These are phyloP conservation scores for Perkinsus olseni DNA, from an alignment of 169 alveolate genomes.

Conservation along the genomic window DNA sequence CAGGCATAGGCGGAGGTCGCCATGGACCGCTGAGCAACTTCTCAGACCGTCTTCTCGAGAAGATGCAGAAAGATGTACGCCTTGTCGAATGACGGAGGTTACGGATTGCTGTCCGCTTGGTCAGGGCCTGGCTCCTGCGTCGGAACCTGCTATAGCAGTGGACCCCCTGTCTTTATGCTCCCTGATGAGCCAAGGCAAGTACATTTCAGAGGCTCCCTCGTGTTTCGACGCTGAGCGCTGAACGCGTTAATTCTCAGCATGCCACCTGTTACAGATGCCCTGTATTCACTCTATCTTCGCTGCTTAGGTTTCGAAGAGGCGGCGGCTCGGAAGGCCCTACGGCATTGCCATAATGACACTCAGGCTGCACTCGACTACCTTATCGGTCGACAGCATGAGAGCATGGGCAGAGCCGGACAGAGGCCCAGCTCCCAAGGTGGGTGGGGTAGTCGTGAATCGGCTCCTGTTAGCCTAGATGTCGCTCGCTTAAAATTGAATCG, in stretches of 20 bases:
- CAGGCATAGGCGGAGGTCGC: not conserved
- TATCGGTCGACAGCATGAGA: not conserved
- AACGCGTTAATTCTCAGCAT: no score
- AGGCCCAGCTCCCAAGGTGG: not conserved
- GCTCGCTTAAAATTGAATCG: no score
- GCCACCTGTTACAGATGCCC: no score
- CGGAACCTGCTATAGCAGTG: slow-evolving; percentile 5
- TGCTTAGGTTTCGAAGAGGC: slow-evolving; percentile 29
- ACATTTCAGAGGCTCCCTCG: not conserved
- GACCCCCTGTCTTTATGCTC: slow-evolving; percentile 37
- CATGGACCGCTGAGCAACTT: not conserved
- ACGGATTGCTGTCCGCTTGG: not conserved
- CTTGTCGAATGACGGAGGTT: not conserved
- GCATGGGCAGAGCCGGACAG: not conserved
- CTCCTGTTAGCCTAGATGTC: no score
- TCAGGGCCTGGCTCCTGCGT: not conserved
- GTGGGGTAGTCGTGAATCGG: not conserved
- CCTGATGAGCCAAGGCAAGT: slow-evolving; percentile 21
- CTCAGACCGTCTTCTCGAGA: not conserved
- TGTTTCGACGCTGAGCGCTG: no score
- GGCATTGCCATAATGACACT: slow-evolving; percentile 26
- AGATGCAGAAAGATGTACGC: not conserved
- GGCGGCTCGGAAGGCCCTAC: slow-evolving; percentile 28
- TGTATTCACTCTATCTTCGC: no score
- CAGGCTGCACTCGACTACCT: slow-evolving; percentile 33